Evolutionary conservation across 768 basidiomycete species (phyloP).

Genomic region (Pulveroboletus ravenelii): DNA sequence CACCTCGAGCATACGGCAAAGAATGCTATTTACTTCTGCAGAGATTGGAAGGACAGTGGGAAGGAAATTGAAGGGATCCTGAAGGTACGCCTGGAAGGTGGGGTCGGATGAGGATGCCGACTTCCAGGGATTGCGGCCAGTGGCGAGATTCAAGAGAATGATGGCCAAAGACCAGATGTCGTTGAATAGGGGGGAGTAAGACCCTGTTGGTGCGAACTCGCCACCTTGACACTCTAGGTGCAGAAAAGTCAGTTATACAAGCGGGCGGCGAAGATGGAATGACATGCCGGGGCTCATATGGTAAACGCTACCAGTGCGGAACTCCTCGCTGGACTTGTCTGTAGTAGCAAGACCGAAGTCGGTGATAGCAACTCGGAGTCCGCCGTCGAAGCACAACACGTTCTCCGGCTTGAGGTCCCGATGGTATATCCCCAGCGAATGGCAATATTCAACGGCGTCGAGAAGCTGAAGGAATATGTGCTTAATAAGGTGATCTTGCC

Average conservation of each 20-base stretch:
- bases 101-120: slow-evolving; percentile 78
- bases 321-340: slow-evolving; percentile 79
- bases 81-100: slow-evolving; percentile 85
- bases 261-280: slow-evolving; percentile 4
- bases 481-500: slow-evolving; percentile 80
- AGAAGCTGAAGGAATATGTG: slow-evolving; percentile 90
- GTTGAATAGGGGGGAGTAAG: slow-evolving; percentile 84
- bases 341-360: slow-evolving; percentile 95
- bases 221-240: slow-evolving; percentile 80
- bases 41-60: slow-evolving; percentile 82
- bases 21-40: slow-evolving; percentile 62
- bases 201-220: slow-evolving; percentile 52
- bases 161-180: slow-evolving; percentile 98
- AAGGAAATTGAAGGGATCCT: slow-evolving; percentile 75
- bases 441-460: slow-evolving; percentile 91
- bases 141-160: slow-evolving; percentile 92
- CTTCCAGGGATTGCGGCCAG: slow-evolving; percentile 95
- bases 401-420: slow-evolving; percentile 98
- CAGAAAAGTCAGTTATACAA: slow-evolving; percentile 20
- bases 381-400: slow-evolving; percentile 79
- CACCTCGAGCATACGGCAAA: slow-evolving; percentile 67
- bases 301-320: slow-evolving; percentile 95
- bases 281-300: slow-evolving; percentile 91
- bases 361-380: slow-evolving; percentile 76
- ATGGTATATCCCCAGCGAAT: slow-evolving; percentile 88